phyloP scores from a whole-genome alignment of 1,284 basidiomycete species.

The Naganishia cerealis region DNA sequence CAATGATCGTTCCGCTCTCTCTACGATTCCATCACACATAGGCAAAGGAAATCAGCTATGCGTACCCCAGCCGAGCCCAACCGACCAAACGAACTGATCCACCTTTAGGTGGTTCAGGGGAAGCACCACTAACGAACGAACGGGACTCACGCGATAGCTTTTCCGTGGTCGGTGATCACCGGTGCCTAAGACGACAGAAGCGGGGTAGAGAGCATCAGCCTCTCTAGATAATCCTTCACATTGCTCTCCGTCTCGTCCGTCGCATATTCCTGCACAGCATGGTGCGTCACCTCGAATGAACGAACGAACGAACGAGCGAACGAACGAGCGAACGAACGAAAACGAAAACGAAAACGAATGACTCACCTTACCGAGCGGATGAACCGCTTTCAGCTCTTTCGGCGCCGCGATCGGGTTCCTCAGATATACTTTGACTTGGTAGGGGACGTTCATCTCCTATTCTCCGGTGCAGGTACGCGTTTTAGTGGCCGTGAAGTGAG shows the following conservation, averaged over 20 bases:
- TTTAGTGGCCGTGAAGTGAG: neutral
- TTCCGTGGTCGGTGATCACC: slow-evolving; percentile 31
- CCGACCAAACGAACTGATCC: too few relatives aligned
- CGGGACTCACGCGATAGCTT: slow-evolving; percentile 32
- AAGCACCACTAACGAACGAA: too few relatives aligned
- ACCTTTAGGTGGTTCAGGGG: too few relatives aligned
- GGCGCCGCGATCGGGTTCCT: slow-evolving; percentile 29
- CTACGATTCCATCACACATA: neutral
- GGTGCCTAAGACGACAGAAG: slow-evolving; percentile 10
- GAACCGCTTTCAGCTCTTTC: slow-evolving; percentile 30
- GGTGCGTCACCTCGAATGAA: too few relatives aligned
- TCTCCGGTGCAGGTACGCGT: neutral
- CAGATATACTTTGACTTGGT: slow-evolving; percentile 34
- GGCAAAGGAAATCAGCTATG: neutral
- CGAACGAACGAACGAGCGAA: too few relatives aligned
- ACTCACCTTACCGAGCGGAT: too few relatives aligned
- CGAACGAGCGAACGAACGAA: too few relatives aligned
- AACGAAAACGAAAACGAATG: too few relatives aligned
- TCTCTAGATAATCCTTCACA: neutral
- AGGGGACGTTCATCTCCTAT: slow-evolving; percentile 32
- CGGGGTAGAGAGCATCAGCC: neutral
- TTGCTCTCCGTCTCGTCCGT: neutral
- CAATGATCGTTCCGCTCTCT: slow-evolving; percentile 30
- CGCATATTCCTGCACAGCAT: neutral
- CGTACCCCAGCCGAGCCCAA: neutral